Percentiles rank a stretch among this genome's conserved stretches.
phyloP scores from a whole-genome alignment of 2,329 filamentous ascomycete genomes.

The Xylaria digitata region DNA sequence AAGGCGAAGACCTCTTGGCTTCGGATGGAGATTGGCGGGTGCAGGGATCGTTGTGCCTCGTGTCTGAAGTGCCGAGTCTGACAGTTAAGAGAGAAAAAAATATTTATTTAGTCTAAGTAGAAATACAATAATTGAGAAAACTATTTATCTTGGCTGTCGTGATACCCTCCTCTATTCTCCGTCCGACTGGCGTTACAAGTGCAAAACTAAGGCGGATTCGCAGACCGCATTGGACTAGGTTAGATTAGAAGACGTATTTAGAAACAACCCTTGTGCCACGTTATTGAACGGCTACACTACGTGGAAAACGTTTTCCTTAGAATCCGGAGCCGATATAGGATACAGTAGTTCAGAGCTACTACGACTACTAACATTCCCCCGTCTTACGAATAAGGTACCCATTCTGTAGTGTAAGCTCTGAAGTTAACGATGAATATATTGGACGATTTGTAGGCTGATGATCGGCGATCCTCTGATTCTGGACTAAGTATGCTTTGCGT shows the following conservation, averaged over 20 bases:
- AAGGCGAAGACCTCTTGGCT: slow-evolving; percentile 1
- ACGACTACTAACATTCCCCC: not conserved
- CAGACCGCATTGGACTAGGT: not conserved
- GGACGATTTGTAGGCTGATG: not conserved
- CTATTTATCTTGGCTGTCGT: not conserved
- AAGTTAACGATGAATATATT: not conserved
- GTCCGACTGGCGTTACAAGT: not conserved
- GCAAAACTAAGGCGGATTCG: not conserved
- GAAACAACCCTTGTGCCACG: not conserved
- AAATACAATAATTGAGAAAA: not conserved
- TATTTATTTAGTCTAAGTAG: not conserved
- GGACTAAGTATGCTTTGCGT: not conserved
- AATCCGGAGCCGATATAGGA: not conserved
- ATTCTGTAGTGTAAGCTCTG: not conserved
- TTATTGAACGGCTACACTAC: not conserved
- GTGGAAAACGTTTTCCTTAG: not conserved
- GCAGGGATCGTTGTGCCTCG: not conserved
- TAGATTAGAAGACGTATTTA: not conserved
- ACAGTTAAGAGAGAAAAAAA: not conserved
- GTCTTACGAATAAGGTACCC: not conserved
- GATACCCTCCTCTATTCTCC: not conserved
- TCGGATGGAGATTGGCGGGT: slow-evolving; percentile 10
- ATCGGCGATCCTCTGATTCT: not conserved
- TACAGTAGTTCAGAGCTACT: not conserved
- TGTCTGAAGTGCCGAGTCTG: not conserved